Conservation (phyloP, 345 rosid genomes). For the Alliaria petiolata region DNA sequence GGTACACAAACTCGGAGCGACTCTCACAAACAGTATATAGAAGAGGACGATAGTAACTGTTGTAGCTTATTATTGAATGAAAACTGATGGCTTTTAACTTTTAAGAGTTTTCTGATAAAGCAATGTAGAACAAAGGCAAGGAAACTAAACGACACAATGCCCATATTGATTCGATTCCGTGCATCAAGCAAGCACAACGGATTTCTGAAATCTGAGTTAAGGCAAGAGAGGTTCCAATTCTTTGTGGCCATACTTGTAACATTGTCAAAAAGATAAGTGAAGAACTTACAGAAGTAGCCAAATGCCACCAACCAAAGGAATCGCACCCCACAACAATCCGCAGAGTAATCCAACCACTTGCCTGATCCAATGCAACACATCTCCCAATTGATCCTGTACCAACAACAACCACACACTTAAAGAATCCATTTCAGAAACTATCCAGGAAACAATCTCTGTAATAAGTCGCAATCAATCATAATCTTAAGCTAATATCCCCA, state of each 20-base stretch:
- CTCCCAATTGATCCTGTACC: slow-evolving; percentile 95
- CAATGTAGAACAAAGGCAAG: background rate
- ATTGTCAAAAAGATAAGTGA: background rate
- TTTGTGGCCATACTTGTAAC: background rate
- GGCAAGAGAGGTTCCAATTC: background rate
- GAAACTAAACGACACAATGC: background rate
- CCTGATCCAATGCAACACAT: slow-evolving; percentile 96
- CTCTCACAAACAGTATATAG: too few species aligned
- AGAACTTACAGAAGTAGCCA: slow-evolving; percentile 84
- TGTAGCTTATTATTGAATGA: background rate
- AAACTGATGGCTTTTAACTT: background rate
- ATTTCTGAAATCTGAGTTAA: background rate
- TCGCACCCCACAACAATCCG: slow-evolving; percentile 82
- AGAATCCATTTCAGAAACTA: background rate
- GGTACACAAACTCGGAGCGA: too few species aligned
- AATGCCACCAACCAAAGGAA: slow-evolving; percentile 89
- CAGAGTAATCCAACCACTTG: slow-evolving; percentile 78
- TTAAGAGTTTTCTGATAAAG: background rate
- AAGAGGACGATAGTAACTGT: too few species aligned
- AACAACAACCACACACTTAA: background rate
- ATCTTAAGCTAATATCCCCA: background rate
- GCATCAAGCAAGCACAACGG: background rate
- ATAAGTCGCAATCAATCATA: slow-evolving; percentile 1
- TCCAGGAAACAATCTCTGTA: slow-evolving; percentile 17
- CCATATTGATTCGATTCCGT: too few species aligned